phyloP scores from a whole-genome alignment of 2,329 filamentous ascomycete species.

The Epichloe coenophiala region DNA sequence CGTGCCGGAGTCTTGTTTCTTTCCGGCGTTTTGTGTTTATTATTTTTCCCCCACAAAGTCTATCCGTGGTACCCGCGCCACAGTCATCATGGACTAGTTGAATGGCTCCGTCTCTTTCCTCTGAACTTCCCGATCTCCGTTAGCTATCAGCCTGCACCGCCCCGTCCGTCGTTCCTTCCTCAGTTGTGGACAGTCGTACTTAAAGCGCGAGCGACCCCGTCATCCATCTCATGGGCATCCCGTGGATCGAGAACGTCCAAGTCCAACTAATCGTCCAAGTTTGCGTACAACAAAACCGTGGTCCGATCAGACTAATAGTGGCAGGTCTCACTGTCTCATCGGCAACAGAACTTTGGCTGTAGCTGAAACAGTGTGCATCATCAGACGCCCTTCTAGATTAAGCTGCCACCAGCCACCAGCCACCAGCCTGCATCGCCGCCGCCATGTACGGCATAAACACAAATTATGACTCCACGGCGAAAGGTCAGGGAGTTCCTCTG shows the following conservation, averaged over 20 bases:
- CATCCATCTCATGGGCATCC: no score
- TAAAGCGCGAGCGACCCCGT: neutral
- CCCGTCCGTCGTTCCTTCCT: neutral
- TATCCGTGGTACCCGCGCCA: neutral
- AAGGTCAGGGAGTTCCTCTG: slow-evolving; percentile 25
- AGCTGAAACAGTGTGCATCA: neutral
- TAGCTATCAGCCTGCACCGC: neutral
- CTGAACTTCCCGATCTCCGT: neutral
- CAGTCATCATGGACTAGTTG: neutral
- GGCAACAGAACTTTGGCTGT: no score
- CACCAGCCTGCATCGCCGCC: neutral
- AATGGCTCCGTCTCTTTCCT: neutral
- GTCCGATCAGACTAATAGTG: neutral
- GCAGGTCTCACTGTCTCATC: no score
- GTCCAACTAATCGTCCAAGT: no score
- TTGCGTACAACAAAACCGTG: no score
- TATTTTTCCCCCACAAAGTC: neutral
- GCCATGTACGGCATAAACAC: slow-evolving; percentile 17
- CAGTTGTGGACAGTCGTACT: neutral
- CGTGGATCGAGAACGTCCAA: no score
- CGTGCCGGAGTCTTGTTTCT: neutral
- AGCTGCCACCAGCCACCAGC: neutral
- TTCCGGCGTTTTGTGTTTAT: neutral
- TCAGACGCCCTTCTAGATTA: neutral
- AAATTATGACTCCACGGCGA: slow-evolving; percentile 36